phyloP scores from a whole-genome alignment of 371 early-diverging fungal species.

The Umbelopsis sp. region DNA sequence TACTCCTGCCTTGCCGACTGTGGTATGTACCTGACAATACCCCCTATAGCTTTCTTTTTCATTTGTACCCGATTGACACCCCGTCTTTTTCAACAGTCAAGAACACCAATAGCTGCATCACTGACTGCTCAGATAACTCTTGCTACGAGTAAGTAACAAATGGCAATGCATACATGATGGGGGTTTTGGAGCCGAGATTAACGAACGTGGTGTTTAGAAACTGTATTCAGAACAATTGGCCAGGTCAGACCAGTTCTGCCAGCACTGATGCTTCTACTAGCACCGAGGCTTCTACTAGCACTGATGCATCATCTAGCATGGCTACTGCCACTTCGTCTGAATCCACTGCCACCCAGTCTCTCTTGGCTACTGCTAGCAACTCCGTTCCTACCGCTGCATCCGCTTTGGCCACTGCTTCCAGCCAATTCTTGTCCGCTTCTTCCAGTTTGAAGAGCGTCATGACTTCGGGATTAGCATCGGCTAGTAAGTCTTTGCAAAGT shows the following conservation, averaged over 20 bases:
- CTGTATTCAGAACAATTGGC: slow-evolving; percentile 13
- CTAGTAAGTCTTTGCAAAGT: not conserved
- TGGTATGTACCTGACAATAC: slow-evolving; percentile 4
- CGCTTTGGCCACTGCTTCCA: slow-evolving; percentile 12
- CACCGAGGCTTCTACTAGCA: not conserved
- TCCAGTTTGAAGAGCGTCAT: not conserved
- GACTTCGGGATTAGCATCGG: not conserved
- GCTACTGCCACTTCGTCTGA: too few species aligned
- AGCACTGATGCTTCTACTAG: not conserved
- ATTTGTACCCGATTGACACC: not conserved
- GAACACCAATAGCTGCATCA: slow-evolving; percentile 4
- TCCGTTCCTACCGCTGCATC: not conserved
- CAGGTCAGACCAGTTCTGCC: not conserved
- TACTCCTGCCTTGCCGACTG: slow-evolving; percentile 1
- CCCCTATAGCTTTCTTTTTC: not conserved
- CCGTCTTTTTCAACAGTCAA: not conserved
- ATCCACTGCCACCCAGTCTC: not conserved
- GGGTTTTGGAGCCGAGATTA: not conserved
- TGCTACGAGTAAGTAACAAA: slow-evolving; percentile 8
- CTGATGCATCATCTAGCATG: not conserved
- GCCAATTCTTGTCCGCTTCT: not conserved
- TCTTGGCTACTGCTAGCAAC: not conserved
- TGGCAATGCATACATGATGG: not conserved
- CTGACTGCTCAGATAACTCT: not conserved
- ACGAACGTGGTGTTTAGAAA: not conserved